phyloP scores from a whole-genome alignment of 768 basidiomycete species.

The Pilatotrama ljubarskyi region DNA sequence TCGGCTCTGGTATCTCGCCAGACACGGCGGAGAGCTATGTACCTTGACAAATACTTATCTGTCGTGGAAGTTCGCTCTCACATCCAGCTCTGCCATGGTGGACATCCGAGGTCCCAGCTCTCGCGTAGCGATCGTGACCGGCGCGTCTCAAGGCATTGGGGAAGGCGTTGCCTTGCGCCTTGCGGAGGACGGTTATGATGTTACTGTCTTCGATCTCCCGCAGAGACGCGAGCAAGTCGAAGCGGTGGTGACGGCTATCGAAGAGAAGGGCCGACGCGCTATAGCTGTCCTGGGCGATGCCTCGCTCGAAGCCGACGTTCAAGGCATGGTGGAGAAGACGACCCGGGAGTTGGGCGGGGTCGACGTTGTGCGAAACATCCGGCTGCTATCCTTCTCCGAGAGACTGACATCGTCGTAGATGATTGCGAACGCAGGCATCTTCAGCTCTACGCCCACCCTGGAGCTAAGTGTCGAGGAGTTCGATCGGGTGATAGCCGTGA shows the following conservation, averaged over 20 bases:
- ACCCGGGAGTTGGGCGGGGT: slow-evolving; percentile 40
- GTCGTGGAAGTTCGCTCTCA: background rate
- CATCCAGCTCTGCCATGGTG: background rate
- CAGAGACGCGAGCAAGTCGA: slow-evolving; percentile 17
- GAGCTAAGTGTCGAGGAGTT: slow-evolving; percentile 15
- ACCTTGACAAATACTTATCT: too few species aligned
- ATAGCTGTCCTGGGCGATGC: slow-evolving; percentile 41
- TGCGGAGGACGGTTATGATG: slow-evolving; percentile 30
- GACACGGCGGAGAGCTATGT: too few species aligned
- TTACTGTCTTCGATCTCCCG: slow-evolving; percentile 23
- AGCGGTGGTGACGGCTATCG: slow-evolving; percentile 19
- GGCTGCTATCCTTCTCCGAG: background rate
- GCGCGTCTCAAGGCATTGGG: slow-evolving; percentile 33
- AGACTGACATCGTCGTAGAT: slow-evolving; percentile 16
- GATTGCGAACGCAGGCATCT: slow-evolving; percentile 31
- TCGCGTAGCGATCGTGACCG: slow-evolving; percentile 31
- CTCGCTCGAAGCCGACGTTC: slow-evolving; percentile 41
- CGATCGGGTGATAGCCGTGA: slow-evolving; percentile 30
- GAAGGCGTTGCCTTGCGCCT: slow-evolving; percentile 29
- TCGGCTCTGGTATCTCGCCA: too few species aligned
- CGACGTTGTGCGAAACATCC: slow-evolving; percentile 42
- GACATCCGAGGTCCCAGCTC: background rate
- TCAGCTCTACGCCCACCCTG: slow-evolving; percentile 5
- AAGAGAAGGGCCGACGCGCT: slow-evolving; percentile 26
- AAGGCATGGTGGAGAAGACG: slow-evolving; percentile 37